Evolutionary conservation across 176 grass and related monocot genomes (phyloP), one percentile per base, ranked within the genome.

Genomic region (Paspalum vaginatum): DNA sequence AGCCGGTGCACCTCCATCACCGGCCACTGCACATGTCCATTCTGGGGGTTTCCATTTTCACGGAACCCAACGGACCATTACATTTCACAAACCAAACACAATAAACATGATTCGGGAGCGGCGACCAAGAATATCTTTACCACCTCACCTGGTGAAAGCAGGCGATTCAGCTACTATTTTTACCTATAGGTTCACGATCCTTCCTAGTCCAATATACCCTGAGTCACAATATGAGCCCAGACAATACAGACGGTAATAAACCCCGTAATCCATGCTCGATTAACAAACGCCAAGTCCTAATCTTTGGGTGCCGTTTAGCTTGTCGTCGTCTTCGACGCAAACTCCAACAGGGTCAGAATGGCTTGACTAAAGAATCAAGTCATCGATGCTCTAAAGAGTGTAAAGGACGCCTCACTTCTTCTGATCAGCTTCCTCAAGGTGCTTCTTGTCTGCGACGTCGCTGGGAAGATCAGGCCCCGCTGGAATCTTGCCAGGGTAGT

Each of bases 401-500:
- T 32, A 32, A 32, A 32, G 45, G 11, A 4, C 7, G 15, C 6
- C 15, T 76, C 58, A 87, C 21, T 80, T 89, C 53, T 83, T 61
- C 16, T 51, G 3, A 32, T 32, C 32, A 72, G 42, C 40, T 70
- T 80, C 78, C 40, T 74, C 85, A 0, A 32, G 17, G 5, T 26
- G 54, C 64, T 88, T 76, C 42, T 90, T 18, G 6, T 85, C 65
- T 18, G 82, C 86, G 27, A 70, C 8, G 48, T 91, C 86, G 51
- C 88, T 93, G 6, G 92, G 96, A 37, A 91, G 76, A 63, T 98
- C 92, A 2, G 61, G 85, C 17, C 86, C 92, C 0, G 47, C 1
- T 1, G 96, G 92, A 75, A 86, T 84, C 83, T 87, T 94, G 18
- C 96, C 92, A 59, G 90, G 79, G 48, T 89, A 95, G 45, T 99